A percentile compares a stretch with the other conserved stretches of the same genome.
Conservation (phyloP, 306 rosid species). For the Citrullus amarus region DNA sequence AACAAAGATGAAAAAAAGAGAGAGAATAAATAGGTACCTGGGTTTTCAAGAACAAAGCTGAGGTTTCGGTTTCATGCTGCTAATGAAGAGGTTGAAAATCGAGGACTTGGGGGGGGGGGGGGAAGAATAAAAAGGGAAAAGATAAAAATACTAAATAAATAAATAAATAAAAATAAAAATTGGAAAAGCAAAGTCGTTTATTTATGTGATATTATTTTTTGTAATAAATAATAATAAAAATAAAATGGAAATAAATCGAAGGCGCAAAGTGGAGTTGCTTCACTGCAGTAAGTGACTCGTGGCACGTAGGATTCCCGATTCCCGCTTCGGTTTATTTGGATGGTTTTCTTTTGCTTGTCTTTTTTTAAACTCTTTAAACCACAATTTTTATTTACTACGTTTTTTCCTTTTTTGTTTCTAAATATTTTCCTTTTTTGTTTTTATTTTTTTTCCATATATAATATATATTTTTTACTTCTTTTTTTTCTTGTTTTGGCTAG, state of each 20-base stretch:
- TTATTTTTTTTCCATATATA: not conserved
- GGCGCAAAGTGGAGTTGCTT: not conserved
- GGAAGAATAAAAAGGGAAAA: not conserved
- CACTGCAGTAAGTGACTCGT: not conserved
- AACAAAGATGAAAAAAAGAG: not conserved
- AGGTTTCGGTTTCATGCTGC: slow-evolving; percentile 2
- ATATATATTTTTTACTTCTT: too few species aligned
- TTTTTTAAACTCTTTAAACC: not conserved
- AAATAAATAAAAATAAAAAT: not conserved
- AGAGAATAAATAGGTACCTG: not conserved
- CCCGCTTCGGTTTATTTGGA: slow-evolving; percentile 4
- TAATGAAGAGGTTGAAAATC: not conserved
- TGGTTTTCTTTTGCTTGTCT: not conserved
- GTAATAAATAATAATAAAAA: not conserved
- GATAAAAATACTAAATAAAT: not conserved
- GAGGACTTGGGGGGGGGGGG: slow-evolving; percentile 2
- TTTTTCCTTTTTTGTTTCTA: not conserved
- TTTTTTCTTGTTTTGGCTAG: too few species aligned
- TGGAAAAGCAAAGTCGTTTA: slow-evolving; percentile 3
- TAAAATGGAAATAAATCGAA: not conserved
- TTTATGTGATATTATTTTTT: not conserved
- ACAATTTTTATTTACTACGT: too few species aligned
- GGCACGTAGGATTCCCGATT: not conserved
- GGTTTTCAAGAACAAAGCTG: not conserved
- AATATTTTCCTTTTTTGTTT: not conserved